Evolutionary conservation across 2,329 filamentous ascomycete genomes (phyloP).

Genomic region (Immersiporthe knoxdaviesiana): DNA sequence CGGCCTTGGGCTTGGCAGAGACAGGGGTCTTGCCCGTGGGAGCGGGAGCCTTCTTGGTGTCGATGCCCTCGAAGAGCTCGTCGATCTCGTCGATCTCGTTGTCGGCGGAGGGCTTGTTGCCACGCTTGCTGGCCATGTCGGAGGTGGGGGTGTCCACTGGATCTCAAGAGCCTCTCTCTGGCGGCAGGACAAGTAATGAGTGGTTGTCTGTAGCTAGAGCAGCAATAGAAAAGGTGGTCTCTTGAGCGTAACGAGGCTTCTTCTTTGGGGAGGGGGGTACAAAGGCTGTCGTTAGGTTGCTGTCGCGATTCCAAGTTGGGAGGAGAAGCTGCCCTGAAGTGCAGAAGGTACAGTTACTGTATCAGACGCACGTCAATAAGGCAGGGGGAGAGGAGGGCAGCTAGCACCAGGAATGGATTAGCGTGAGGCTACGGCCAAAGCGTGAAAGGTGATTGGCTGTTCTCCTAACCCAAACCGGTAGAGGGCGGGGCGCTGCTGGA

Average conservation of each 20-base stretch:
- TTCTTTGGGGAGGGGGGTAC: not conserved
- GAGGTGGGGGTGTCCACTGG: constrained; percentile 25
- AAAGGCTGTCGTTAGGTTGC: not conserved
- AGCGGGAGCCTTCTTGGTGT: constrained; percentile 54
- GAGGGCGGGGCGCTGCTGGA: not conserved
- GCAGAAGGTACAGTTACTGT: not conserved
- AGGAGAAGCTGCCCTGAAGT: not conserved
- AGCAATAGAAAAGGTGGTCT: not conserved
- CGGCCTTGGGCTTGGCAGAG: constrained; percentile 52
- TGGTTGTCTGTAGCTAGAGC: not conserved
- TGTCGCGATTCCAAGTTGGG: not conserved
- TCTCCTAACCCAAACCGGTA: not conserved
- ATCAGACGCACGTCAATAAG: constrained; percentile 19
- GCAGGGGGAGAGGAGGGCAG: not conserved
- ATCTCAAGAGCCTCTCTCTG: not conserved
- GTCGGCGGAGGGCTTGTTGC: constrained; percentile 58
- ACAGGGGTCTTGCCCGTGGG: constrained; percentile 47
- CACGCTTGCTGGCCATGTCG: constrained; percentile 63
- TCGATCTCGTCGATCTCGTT: constrained; percentile 68
- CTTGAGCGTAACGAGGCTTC: not conserved
- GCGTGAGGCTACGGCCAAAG: constrained; percentile 17
- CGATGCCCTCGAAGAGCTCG: constrained; percentile 67
- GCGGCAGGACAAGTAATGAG: not conserved
- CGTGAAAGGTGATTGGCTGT: constrained; percentile 27
- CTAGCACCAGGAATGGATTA: constrained; percentile 14